Percentiles rank a stretch among this genome's conserved stretches.
phyloP scores from a whole-genome alignment of 2,329 filamentous ascomycete species.

The Botryotinia globosa region DNA sequence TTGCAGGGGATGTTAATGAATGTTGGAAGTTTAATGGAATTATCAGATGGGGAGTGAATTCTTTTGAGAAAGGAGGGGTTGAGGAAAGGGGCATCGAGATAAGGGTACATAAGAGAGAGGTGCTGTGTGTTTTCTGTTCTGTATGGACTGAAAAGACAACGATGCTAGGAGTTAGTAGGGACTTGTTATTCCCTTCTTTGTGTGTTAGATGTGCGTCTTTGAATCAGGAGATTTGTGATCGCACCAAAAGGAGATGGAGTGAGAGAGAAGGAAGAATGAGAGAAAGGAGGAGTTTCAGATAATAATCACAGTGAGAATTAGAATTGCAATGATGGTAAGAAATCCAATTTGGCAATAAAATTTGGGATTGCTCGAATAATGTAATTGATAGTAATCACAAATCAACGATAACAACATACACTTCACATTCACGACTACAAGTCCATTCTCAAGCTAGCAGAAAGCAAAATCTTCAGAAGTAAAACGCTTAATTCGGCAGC shows the following conservation, averaged over 20 bases:
- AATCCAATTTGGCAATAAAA: background rate
- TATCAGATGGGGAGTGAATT: background rate
- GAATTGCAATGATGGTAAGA: background rate
- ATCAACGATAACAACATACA: background rate
- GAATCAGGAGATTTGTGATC: accelerated
- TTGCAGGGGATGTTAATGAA: background rate
- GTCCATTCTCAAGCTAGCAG: accelerated
- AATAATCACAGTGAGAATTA: accelerated
- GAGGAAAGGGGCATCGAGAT: background rate
- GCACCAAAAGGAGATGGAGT: too few relatives aligned
- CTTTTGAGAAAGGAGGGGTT: background rate
- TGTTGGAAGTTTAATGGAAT: background rate
- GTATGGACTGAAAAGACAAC: too few relatives aligned
- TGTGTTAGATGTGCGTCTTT: too few relatives aligned
- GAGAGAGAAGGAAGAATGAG: too few relatives aligned
- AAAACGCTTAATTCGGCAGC: accelerated
- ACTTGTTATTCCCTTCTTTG: too few relatives aligned
- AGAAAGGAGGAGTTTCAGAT: background rate
- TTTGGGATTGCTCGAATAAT: accelerated
- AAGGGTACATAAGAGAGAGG: background rate
- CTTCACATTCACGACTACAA: background rate
- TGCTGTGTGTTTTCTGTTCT: background rate
- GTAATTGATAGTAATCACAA: accelerated
- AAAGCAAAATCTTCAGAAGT: background rate
- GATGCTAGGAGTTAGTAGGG: too few relatives aligned